A percentile compares a stretch with the other conserved stretches of the same genome.
phyloP scores from a whole-genome alignment of 345 rosid genomes.

The Pistacia atlantica region DNA sequence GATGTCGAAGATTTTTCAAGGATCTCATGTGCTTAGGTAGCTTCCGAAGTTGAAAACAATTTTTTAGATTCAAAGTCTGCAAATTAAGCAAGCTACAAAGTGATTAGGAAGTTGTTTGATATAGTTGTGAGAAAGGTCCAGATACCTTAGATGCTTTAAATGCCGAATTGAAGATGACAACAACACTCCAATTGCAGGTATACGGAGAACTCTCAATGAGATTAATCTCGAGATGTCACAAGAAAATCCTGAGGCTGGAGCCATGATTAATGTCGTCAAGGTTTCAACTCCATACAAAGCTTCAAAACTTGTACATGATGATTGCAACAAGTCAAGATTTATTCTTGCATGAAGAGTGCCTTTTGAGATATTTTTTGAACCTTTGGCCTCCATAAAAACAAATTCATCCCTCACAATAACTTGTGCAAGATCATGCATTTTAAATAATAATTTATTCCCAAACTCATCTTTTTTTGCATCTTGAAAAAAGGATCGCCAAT shows the following conservation, averaged over 20 bases:
- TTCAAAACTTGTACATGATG: neutral
- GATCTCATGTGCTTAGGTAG: neutral
- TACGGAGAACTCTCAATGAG: neutral
- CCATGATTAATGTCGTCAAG: neutral
- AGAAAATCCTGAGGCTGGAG: neutral
- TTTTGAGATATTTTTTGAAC: neutral
- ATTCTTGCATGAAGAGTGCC: neutral
- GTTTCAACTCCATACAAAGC: neutral
- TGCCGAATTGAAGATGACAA: too few species aligned
- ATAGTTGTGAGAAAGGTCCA: neutral
- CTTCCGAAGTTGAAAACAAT: neutral
- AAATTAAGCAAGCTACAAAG: slow-evolving; percentile 4
- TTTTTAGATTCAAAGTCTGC: neutral
- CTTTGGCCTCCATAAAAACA: neutral
- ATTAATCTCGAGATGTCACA: neutral
- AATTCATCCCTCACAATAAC: slow-evolving; percentile 15
- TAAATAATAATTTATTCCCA: neutral
- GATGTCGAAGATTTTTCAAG: too few species aligned
- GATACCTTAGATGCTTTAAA: slow-evolving; percentile 5
- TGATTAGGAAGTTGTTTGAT: slow-evolving; percentile 12
- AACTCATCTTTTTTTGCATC: neutral
- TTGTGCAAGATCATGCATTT: slow-evolving; percentile 31
- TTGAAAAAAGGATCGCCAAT: slow-evolving; percentile 23
- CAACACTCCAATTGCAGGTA: too few species aligned
- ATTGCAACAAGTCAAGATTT: neutral